Evolutionary conservation across 257 asterid genomes (phyloP), one percentile per base, ranked within the genome.

Genomic region (Haberlea rhodopensis): DNA sequence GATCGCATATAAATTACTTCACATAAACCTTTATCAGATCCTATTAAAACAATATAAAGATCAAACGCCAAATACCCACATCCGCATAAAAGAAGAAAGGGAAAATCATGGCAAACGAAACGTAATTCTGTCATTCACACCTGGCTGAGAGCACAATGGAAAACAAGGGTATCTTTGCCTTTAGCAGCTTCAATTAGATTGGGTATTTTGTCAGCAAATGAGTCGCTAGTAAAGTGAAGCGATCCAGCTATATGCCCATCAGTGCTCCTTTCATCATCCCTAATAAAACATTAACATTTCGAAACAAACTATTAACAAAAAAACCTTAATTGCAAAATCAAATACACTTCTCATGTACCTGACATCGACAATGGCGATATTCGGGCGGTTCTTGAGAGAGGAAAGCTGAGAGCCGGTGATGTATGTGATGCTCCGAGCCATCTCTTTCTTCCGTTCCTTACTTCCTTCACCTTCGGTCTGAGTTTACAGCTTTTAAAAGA

Each of bases 61-160:
- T 29, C 46, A 37, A 37, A 37, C n/a, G n/a, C n/a, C n/a, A n/a
- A n/a, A n/a, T n/a, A 43, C 20, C 51, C 19, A 15, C 5, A 43
- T 0, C 2, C 51, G n/a, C n/a, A 37, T 37, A 13, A 3, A 32
- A 0, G 32, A 9, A 19, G 9, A 29, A 23, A 23, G 18, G 37
- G 16, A 21, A 59, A 31, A 31, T 19, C 28, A 5, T 9, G 43
- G 37, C 18, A 58, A 18, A 20, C 13, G 26, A n/a, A 51, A 8
- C 16, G n/a, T 46, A 28, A 16, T 6, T 10, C 51, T 4, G 28
- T 13, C 53, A 54, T 49, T 16, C 3, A 13, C 32, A 90, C 99
- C 99, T 92, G 99, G 85, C 99, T 92, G 52, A 92, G 95, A 70
- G 99, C 99, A 65, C 99, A 92, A 65, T 92, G 99, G 75, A 92